Evolutionary conservation across 2,329 filamentous ascomycete genomes (phyloP), one percentile per base, ranked within the genome.

Genomic region (Aphanocladium album): DNA sequence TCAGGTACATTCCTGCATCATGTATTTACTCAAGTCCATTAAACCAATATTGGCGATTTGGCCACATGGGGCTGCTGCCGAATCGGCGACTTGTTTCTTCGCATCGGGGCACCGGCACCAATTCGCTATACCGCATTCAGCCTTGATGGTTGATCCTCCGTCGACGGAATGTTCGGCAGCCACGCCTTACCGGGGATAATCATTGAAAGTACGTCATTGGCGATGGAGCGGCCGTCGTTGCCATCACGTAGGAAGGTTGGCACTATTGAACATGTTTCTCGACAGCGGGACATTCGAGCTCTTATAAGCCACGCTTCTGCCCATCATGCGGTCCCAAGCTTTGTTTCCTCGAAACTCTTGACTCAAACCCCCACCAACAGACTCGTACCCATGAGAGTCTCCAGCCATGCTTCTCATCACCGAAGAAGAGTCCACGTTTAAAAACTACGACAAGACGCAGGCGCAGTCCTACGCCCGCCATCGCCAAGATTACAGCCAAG

Each of bases 381-480:
- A 12, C 16, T 39, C 12, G 4, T 14, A 39, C 16, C 6, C 4
- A 16, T 39, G 12, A 8, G 9, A 39, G 11, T 39, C 35, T 16
- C 30, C 30, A 30, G 25, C 51, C 21, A 21, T 21, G 21, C 17
- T 14, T n/a, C 16, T 14, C 21, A 14, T 9, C 16, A 21, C 43
- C 5, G 43, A 19, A n/a, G 51, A 43, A 21, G 21, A n/a, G n/a
- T n/a, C 23, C 1, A 57, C 41, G 5, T 57, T 57, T 37, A 16
- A 21, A 39, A 23, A 35, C 19, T 57, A 57, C 21, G 12, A 21
- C 65, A 65, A 30, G 64, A 67, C 75, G 2, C 75, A 83, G 62
- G 79, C 77, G 27, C 64, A 73, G 3, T 63, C 65, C 4, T 84
- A 84, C 64, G 76, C 79, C 19, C 62, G 72, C 19, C 59, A 65